Percentiles rank a stretch among this genome's conserved stretches.
Conservation (phyloP, 2,329 filamentous ascomycete species). For the Cucurbitaria berberidis region DNA sequence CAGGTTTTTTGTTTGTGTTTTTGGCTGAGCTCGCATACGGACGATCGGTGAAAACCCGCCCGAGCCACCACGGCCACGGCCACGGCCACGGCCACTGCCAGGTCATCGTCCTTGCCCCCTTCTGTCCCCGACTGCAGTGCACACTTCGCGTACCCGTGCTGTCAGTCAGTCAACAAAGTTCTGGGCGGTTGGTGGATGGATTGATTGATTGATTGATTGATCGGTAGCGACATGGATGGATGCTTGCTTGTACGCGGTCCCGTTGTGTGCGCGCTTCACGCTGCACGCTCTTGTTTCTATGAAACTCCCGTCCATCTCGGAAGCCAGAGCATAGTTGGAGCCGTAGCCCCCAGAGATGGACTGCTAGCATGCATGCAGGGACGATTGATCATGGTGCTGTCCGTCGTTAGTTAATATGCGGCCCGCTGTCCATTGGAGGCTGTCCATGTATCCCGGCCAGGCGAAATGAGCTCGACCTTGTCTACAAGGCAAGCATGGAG, state of each 20-base stretch:
- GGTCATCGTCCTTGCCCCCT: slow-evolving; percentile 1
- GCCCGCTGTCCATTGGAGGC: slow-evolving; percentile 18
- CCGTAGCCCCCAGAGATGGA: too few species aligned
- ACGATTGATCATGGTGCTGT: slow-evolving; percentile 14
- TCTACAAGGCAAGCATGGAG: slow-evolving; percentile 11
- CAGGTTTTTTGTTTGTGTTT: too few species aligned
- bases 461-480: slow-evolving; percentile 19
- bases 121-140: slow-evolving; percentile 5
- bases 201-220: too few species aligned
- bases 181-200: slow-evolving; percentile 31
- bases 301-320: slow-evolving; percentile 38
- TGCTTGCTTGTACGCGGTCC: slow-evolving; percentile 21
- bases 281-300: slow-evolving; percentile 23
- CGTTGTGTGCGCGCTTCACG: slow-evolving; percentile 27
- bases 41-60: slow-evolving; percentile 23
- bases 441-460: slow-evolving; percentile 22
- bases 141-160: slow-evolving; percentile 22
- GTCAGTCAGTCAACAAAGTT: slow-evolving; percentile 25
- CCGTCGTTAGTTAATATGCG: slow-evolving; percentile 24
- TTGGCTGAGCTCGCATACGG: too few species aligned
- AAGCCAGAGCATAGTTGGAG: slow-evolving; percentile 7
- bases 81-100: slow-evolving; percentile 5
- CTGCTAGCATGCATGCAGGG: slow-evolving; percentile 20
- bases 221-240: slow-evolving; percentile 21
- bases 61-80: too few species aligned